Percentiles rank a stretch among this genome's conserved stretches.
These are phyloP conservation scores for Coccomyxa sp. DNA, from an alignment of 139 green algal species.

Conservation along the genomic window DNA sequence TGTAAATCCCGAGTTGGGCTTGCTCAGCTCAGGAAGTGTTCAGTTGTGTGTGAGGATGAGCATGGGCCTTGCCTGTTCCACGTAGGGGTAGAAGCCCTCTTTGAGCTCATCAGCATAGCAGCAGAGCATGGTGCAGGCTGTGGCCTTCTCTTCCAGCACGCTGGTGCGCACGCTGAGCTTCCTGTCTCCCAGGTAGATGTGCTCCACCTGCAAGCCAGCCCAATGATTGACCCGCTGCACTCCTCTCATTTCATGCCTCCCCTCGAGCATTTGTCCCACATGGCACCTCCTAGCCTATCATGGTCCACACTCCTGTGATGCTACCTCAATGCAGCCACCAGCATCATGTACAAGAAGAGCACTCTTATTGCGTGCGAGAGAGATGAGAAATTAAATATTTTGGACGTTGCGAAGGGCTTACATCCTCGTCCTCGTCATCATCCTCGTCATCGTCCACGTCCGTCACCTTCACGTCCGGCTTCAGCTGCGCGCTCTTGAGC, in stretches of 20 bases:
- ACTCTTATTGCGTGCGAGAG: too few relatives aligned
- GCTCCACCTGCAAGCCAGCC: slow-evolving; percentile 69
- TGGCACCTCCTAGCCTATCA: too few relatives aligned
- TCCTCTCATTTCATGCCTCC: too few relatives aligned
- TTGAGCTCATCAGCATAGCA: slow-evolving; percentile 97
- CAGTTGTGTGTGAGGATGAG: too few relatives aligned
- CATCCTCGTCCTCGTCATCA: slow-evolving; percentile 55
- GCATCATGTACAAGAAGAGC: too few relatives aligned
- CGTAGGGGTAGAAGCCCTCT: slow-evolving; percentile 92
- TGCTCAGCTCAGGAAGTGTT: too few relatives aligned
- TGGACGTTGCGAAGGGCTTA: background rate
- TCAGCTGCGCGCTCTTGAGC: slow-evolving; percentile 64
- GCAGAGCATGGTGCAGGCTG: slow-evolving; percentile 95
- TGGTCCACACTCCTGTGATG: background rate
- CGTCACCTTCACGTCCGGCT: slow-evolving; percentile 85
- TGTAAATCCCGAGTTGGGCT: too few relatives aligned
- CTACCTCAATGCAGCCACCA: background rate
- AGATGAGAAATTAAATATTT: too few relatives aligned
- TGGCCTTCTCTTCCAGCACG: slow-evolving; percentile 95
- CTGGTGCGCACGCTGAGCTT: slow-evolving; percentile 70
- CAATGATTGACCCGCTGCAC: too few relatives aligned
- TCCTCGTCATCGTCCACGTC: slow-evolving; percentile 57
- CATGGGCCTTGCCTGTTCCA: slow-evolving; percentile 60
- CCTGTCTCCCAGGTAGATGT: slow-evolving; percentile 72
- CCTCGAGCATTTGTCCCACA: too few relatives aligned